Percentiles rank a stretch among this genome's conserved stretches.
Evolutionary conservation across 495 filamentous ascomycete species (phyloP).

Genomic region (Tuber microsphaerosporum): DNA sequence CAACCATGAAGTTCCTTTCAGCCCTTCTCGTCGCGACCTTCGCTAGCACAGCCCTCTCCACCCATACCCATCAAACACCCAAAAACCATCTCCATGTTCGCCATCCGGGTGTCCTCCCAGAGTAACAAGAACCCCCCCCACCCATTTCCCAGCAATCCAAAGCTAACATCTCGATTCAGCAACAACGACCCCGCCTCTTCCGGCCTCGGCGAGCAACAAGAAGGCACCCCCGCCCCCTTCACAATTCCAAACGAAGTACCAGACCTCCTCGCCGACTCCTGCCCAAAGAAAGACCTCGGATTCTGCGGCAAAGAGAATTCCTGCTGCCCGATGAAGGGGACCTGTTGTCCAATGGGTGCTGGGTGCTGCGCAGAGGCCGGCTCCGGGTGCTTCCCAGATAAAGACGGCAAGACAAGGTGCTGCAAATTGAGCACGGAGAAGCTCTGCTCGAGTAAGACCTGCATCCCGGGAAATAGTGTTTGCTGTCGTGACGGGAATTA

Average conservation of each 20-base stretch:
- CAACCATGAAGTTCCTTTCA: not conserved
- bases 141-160: not conserved
- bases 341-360: conserved; percentile 24
- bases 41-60: not conserved
- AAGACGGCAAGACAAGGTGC: conserved; percentile 28
- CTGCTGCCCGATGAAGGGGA: conserved; percentile 27
- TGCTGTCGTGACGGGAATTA: conserved; percentile 29
- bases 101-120: not conserved
- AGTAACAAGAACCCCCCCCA: not conserved
- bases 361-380: conserved; percentile 27
- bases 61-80: not conserved
- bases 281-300: not conserved
- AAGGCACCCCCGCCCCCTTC: not conserved
- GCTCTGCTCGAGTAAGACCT: conserved; percentile 30
- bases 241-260: not conserved
- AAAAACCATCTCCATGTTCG: not conserved
- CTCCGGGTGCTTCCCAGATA: conserved; percentile 30
- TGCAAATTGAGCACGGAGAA: conserved; percentile 23
- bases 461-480: conserved; percentile 30
- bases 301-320: conserved; percentile 4
- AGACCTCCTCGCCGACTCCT: not conserved
- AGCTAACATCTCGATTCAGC: not conserved
- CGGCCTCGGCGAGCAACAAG: not conserved
- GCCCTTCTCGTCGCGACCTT: not conserved
- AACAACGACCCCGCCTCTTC: not conserved